phyloP scores from a whole-genome alignment of 78 protist species.

The Dictyostelium intermedium region DNA sequence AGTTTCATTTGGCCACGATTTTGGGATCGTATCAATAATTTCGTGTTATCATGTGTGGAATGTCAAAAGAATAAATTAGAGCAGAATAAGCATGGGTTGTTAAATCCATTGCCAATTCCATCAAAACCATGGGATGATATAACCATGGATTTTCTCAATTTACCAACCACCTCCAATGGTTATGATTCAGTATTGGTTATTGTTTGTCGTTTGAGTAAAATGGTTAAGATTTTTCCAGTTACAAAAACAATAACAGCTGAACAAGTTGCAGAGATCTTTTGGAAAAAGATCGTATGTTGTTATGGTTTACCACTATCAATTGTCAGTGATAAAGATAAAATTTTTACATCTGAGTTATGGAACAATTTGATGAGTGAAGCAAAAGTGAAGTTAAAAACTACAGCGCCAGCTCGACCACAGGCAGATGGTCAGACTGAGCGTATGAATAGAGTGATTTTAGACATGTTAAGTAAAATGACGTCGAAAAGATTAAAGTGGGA shows the following conservation, averaged over 20 bases:
- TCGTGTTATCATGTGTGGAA: neutral
- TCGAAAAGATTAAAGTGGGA: neutral
- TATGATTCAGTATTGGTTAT: slow-evolving; percentile 6
- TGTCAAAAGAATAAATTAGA: neutral
- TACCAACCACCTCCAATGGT: slow-evolving; percentile 1
- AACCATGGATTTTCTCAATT: slow-evolving; percentile 12
- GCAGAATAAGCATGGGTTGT: neutral
- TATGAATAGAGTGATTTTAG: neutral
- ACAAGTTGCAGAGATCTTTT: neutral
- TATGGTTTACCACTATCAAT: slow-evolving; percentile 16
- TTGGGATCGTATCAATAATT: neutral
- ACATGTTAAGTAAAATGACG: neutral
- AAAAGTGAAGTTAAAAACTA: neutral
- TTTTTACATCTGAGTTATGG: slow-evolving; percentile 31
- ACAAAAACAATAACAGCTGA: neutral
- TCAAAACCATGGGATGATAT: slow-evolving; percentile 9
- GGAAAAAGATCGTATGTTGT: neutral
- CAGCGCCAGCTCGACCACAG: neutral
- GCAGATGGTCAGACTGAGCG: slow-evolving; percentile 50
- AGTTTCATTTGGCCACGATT: neutral
- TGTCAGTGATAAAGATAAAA: slow-evolving; percentile 10
- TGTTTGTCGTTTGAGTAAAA: neutral
- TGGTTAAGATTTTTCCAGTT: neutral
- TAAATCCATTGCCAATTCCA: slow-evolving; percentile 4
- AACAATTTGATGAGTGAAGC: neutral